A percentile compares a stretch with the other conserved stretches of the same genome.
phyloP scores from a whole-genome alignment of 1,284 basidiomycete genomes.

The Taiwanofungus camphoratus region DNA sequence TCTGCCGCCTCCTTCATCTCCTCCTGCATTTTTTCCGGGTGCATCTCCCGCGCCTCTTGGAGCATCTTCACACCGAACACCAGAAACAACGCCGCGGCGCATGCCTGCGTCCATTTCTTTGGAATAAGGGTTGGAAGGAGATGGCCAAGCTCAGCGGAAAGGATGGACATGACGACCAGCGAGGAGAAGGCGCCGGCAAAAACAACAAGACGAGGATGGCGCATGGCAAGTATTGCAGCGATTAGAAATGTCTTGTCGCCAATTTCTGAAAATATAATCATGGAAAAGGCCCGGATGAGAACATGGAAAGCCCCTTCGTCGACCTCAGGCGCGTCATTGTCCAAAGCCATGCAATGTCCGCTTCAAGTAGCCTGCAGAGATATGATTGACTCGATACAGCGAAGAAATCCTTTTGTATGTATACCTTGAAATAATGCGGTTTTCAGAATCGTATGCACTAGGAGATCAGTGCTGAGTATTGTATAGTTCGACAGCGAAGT shows the following conservation, averaged over 20 bases:
- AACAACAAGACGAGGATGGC: constrained; percentile 81
- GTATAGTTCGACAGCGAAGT: too few relatives aligned
- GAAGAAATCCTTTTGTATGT: too few relatives aligned
- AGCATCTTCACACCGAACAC: constrained; percentile 86
- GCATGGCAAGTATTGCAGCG: constrained; percentile 94
- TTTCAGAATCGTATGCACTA: too few relatives aligned
- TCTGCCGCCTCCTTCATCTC: constrained; percentile 91
- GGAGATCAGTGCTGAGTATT: too few relatives aligned
- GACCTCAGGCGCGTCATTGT: constrained; percentile 15
- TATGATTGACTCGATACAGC: too few relatives aligned
- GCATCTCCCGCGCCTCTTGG: constrained; percentile 76
- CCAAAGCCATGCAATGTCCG: constrained; percentile 21
- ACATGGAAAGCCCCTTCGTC: constrained; percentile 44
- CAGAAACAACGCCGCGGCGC: constrained; percentile 79
- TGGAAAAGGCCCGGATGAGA: constrained; percentile 71
- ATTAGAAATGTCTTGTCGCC: constrained; percentile 99
- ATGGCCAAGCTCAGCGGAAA: constrained; percentile 85
- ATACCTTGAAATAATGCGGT: too few relatives aligned
- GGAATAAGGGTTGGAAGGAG: constrained; percentile 81
- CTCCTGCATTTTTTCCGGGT: constrained; percentile 78
- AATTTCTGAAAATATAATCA: constrained; percentile 89
- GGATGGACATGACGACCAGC: constrained; percentile 87
- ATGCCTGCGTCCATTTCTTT: constrained; percentile 70
- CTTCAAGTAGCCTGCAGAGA: too few relatives aligned
- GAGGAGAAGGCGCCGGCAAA: constrained; percentile 89